Base-by-base conservation (phyloP, 768 basidiomycete genomes). In the Trametes punicea region DNA sequence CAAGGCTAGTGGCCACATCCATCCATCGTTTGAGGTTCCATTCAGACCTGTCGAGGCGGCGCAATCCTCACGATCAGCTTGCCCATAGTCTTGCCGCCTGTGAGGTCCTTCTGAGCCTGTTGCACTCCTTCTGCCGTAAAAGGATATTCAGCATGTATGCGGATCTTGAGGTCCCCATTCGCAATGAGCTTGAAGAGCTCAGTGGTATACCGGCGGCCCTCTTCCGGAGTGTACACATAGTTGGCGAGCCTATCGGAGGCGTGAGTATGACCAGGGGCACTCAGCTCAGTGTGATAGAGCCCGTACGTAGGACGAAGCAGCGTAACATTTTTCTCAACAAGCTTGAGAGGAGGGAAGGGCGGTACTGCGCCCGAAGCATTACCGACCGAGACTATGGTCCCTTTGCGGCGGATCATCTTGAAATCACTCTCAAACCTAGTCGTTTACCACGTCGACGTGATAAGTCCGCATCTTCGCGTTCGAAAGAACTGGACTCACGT, bases 281-380 rank as follows among this genome's bases (percentile, higher is more conserved):
- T 16, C 38, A 18, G 23, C 26, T 29, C 9, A 7, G 26, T 3
- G 20, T 38, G 6, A 33, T 15, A 10, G 9, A 47, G 21, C 13
- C 53, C 63, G 23, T 29, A 92, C 90, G 77, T 81, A n/a, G 91
- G 90, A 30, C 90, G 83, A 42, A 83, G 62, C 9, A 92, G 73
- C 62, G 85, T 90, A 61, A 96, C 67, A 62, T 96, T 95, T 76
- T 94, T 98, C 57, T 84, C 79, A 0, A 77, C 73, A 10, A 98
- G 82, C 63, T 81, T 87, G 46, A 90, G 72, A 0, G 88, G 80
- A 2, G 85, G 72, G 67, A 97, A 85, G 0, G 90, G 87, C 29
- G 82, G 81, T 2, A 91, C 88, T 6, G 86, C 71, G 2, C 94
- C 94, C 6, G 93, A 96, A 0, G 96, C 92, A 64, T 98, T 98